Evolutionary conservation across 176 grass and related monocot species (phyloP).

Genomic region (Cenchrus fungigraminus): DNA sequence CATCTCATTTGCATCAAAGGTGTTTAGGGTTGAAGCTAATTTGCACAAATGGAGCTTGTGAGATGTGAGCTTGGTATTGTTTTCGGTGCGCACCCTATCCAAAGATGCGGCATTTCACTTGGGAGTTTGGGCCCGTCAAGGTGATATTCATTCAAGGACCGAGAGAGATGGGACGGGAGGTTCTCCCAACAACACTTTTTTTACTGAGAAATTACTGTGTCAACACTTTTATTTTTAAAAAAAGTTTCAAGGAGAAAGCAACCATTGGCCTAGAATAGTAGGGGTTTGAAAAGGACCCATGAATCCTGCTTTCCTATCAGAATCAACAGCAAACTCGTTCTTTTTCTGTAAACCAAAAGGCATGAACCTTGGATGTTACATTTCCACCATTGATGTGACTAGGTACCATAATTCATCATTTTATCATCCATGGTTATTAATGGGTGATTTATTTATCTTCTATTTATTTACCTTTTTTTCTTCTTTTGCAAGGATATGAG

Average conservation of each 20-base stretch:
- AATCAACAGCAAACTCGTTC: constrained; percentile 19
- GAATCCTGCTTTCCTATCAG: constrained; percentile 1
- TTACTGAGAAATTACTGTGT: background rate
- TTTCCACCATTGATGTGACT: constrained; percentile 10
- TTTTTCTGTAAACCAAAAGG: constrained; percentile 16
- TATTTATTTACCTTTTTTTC: background rate
- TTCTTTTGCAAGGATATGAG: background rate
- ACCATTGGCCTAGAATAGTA: background rate
- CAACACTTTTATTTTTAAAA: background rate
- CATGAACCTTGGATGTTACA: background rate
- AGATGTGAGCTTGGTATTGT: background rate
- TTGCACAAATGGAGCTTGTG: background rate
- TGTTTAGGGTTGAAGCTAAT: background rate
- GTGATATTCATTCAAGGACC: constrained; percentile 28
- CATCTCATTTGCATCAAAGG: no score
- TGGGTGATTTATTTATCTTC: background rate
- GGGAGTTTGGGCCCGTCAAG: constrained; percentile 37
- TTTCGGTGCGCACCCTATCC: constrained; percentile 33
- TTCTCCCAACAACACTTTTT: no score
- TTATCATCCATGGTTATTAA: background rate
- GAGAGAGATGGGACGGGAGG: background rate
- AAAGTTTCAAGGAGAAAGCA: constrained; percentile 3
- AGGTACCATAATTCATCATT: constrained; percentile 24
- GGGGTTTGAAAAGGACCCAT: constrained; percentile 1
- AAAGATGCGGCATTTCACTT: constrained; percentile 47